These are phyloP conservation scores for Salvia sclarea DNA, from an alignment of 305 asterid species.

Conservation along the genomic window DNA sequence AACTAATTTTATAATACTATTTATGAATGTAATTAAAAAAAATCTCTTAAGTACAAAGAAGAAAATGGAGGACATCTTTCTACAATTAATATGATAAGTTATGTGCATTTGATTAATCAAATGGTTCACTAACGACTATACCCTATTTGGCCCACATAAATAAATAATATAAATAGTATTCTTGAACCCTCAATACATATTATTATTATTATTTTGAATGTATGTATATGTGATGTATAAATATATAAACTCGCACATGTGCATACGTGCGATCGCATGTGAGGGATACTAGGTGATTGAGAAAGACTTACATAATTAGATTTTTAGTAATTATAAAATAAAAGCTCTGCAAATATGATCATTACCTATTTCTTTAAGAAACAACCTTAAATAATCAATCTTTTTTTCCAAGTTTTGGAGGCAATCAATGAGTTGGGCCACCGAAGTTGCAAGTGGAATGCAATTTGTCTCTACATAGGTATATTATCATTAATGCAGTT, in stretches of 20 bases:
- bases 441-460: slow-evolving; percentile 35
- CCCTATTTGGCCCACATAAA: background rate
- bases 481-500: slow-evolving; percentile 18
- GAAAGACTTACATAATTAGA: background rate
- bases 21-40: too few species aligned
- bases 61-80: too few species aligned
- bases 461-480: slow-evolving; percentile 28
- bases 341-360: slow-evolving; percentile 18
- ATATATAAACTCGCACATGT: background rate
- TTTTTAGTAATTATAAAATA: background rate
- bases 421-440: slow-evolving; percentile 36
- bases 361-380: slow-evolving; percentile 34
- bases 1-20: background rate
- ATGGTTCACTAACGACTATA: slow-evolving; percentile 19
- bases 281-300: slow-evolving; percentile 31
- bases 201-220: background rate
- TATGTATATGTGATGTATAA: background rate
- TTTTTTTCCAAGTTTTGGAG: slow-evolving; percentile 32
- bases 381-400: slow-evolving; percentile 33
- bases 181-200: background rate
- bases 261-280: slow-evolving; percentile 26
- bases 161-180: slow-evolving; percentile 28
- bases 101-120: background rate
- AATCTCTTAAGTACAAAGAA: too few species aligned
- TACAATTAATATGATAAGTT: background rate